Percentiles rank a stretch among this genome's conserved stretches.
Conservation (phyloP, 441 rosid genomes). For the Breynia disticha region DNA sequence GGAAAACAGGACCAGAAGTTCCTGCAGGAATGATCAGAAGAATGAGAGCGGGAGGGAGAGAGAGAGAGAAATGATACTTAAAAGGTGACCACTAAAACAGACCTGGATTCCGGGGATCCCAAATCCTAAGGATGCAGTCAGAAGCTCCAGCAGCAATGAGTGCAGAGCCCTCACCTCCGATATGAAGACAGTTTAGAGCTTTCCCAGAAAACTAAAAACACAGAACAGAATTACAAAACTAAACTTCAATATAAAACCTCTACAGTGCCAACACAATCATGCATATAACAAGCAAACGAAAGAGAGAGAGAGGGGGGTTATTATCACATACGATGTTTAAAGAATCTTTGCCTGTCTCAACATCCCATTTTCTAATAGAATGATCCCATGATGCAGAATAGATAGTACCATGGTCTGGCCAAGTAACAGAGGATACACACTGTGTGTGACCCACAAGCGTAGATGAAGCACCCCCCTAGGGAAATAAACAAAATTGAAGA, state of each 20-base stretch:
- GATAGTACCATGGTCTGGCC: constrained; percentile 65
- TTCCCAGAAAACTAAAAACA: constrained; percentile 66
- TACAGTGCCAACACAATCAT: too few relatives aligned
- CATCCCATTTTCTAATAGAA: constrained; percentile 84
- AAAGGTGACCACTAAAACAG: constrained; percentile 3
- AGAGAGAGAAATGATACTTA: not conserved
- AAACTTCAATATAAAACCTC: constrained; percentile 6
- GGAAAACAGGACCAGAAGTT: constrained; percentile 78
- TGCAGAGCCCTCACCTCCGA: constrained; percentile 89
- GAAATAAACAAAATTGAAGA: not conserved
- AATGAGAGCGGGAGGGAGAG: constrained; percentile 1
- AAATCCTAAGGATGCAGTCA: constrained; percentile 80
- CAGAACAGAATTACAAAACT: constrained; percentile 5
- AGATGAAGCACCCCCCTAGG: constrained; percentile 67
- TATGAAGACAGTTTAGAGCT: constrained; percentile 68
- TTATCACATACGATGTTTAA: constrained; percentile 49
- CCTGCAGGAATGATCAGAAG: constrained; percentile 37
- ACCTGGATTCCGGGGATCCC: constrained; percentile 99
- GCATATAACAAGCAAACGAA: not conserved
- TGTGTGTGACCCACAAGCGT: constrained; percentile 88
- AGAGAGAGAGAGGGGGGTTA: constrained; percentile 10
- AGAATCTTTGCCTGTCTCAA: constrained; percentile 68
- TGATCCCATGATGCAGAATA: constrained; percentile 98
- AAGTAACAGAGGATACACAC: constrained; percentile 67
- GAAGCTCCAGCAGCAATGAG: constrained; percentile 90